Evolutionary conservation across 768 basidiomycete species (phyloP).

Genomic region (Xerocomellus dryophilus): DNA sequence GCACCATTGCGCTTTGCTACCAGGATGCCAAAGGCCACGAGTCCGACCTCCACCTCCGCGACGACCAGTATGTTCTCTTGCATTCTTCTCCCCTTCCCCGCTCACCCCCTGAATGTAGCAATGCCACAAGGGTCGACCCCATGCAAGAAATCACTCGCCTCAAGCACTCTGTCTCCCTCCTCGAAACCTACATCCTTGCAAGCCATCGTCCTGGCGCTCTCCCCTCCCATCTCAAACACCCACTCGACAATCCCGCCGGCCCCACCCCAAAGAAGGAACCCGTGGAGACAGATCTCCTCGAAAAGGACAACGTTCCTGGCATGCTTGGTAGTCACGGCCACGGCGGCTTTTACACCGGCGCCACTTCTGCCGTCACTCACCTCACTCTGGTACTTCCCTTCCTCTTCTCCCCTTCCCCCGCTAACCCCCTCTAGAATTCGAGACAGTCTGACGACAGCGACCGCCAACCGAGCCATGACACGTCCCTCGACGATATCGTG

Average conservation of each 20-base stretch:
- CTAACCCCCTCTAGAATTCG: conserved; percentile 34
- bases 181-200: conserved; percentile 35
- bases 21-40: conserved; percentile 70
- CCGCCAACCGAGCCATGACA: conserved; percentile 53
- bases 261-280: conserved; percentile 54
- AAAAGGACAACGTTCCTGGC: conserved; percentile 53
- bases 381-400: conserved; percentile 50
- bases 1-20: conserved; percentile 79
- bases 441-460: conserved; percentile 52
- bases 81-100: conserved; percentile 33
- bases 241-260: conserved; percentile 22
- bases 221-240: conserved; percentile 28
- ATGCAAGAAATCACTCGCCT: conserved; percentile 40
- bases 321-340: conserved; percentile 64
- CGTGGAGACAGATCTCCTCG: conserved; percentile 44
- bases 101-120: conserved; percentile 31
- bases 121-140: conserved; percentile 36
- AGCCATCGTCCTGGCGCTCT: conserved; percentile 27
- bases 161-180: conserved; percentile 40
- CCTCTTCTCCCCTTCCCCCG: conserved; percentile 12
- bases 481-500: conserved; percentile 37
- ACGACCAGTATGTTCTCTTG: conserved; percentile 40
- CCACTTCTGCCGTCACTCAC: conserved; percentile 72
- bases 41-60: conserved; percentile 49
- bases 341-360: conserved; percentile 74